Conservation (phyloP, 768 basidiomycete genomes). For the Amanita phalloides region DNA sequence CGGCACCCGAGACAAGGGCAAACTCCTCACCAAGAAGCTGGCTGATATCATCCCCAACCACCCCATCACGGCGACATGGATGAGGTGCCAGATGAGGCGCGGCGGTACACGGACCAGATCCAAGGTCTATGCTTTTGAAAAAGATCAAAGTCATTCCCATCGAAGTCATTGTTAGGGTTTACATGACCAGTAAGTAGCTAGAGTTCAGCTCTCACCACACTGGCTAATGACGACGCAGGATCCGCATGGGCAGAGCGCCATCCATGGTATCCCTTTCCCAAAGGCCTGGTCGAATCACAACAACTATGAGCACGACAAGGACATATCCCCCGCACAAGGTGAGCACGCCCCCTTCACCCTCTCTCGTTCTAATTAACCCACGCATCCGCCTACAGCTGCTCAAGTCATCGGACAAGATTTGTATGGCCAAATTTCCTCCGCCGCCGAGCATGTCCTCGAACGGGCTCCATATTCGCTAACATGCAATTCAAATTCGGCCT, state of each 20-base stretch:
- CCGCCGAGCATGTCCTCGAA: slow-evolving; percentile 60
- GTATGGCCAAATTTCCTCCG: slow-evolving; percentile 40
- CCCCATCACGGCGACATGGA: slow-evolving; percentile 65
- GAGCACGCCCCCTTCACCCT: too few relatives aligned
- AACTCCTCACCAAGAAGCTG: slow-evolving; percentile 76
- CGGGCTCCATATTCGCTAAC: slow-evolving; percentile 91
- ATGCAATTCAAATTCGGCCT: slow-evolving; percentile 99
- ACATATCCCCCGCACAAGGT: slow-evolving; percentile 57
- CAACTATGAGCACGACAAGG: slow-evolving; percentile 89
- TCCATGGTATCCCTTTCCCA: too few relatives aligned
- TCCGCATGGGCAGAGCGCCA: too few relatives aligned
- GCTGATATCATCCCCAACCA: slow-evolving; percentile 79
- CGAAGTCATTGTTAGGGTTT: slow-evolving; percentile 71
- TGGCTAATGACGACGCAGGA: too few relatives aligned
- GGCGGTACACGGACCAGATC: slow-evolving; percentile 64
- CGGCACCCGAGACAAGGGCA: slow-evolving; percentile 91
- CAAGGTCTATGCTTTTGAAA: slow-evolving; percentile 83
- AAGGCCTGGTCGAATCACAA: slow-evolving; percentile 74
- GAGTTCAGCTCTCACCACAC: neutral
- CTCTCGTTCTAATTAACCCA: slow-evolving; percentile 11
- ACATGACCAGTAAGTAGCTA: slow-evolving; percentile 65
- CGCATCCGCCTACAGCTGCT: slow-evolving; percentile 23
- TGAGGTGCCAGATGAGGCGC: slow-evolving; percentile 75
- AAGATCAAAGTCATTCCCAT: slow-evolving; percentile 83
- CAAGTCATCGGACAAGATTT: too few relatives aligned